Conservation (phyloP, 305 asterid species). For the Plantago rigida region DNA sequence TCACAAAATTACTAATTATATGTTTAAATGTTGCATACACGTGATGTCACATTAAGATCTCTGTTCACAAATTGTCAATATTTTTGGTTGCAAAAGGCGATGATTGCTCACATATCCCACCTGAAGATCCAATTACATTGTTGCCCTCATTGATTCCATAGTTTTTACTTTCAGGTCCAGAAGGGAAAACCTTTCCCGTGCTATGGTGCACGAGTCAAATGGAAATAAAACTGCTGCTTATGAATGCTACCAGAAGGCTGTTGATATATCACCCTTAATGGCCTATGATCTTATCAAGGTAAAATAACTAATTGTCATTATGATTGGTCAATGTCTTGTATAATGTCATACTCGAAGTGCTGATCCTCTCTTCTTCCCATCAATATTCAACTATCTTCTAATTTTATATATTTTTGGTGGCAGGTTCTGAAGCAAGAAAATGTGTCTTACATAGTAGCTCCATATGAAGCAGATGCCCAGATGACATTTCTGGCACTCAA, state of each 20-base stretch:
- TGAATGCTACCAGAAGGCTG: conserved; percentile 94
- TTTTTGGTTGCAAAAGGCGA: conserved; percentile 9
- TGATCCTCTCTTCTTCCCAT: conserved; percentile 11
- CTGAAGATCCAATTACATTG: conserved; percentile 1
- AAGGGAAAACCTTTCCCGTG: conserved; percentile 79
- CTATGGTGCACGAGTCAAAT: conserved; percentile 79
- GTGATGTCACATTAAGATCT: conserved; percentile 7
- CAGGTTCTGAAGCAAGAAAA: conserved; percentile 71
- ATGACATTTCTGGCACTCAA: conserved; percentile 77
- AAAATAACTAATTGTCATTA: conserved; percentile 2
- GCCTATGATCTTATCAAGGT: conserved; percentile 94
- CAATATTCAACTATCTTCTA: conserved; percentile 15
- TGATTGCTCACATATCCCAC: conserved; percentile 9
- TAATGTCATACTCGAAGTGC: background rate
- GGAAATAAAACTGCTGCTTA: conserved; percentile 82
- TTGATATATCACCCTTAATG: conserved; percentile 87
- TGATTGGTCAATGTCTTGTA: background rate
- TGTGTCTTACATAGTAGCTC: conserved; percentile 75
- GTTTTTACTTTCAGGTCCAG: conserved; percentile 49
- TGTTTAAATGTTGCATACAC: conserved; percentile 6
- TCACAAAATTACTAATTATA: background rate
- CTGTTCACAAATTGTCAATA: background rate
- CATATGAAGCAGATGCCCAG: conserved; percentile 97
- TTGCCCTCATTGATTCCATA: conserved; percentile 5
- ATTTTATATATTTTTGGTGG: conserved; percentile 1